Evolutionary conservation across 352 stramenopile genomes (phyloP), one percentile per base, ranked within the genome.

Genomic region (Phytopythium cucurbitacearum): DNA sequence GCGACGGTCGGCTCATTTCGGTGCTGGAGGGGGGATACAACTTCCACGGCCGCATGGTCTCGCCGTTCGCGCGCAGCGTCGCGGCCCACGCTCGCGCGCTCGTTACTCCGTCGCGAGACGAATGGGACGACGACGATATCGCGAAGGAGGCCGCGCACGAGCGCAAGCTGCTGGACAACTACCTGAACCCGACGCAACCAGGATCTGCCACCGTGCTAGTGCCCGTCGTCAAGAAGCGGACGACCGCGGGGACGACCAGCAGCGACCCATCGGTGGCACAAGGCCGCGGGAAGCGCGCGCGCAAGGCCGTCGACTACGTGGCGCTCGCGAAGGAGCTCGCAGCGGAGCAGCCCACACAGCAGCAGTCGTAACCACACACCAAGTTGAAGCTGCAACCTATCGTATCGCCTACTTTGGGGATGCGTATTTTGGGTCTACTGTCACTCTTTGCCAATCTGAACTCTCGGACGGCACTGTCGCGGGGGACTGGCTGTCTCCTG

Each of bases 1-100:
- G 84, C 51, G 43, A 87, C 7, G 85, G 85, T 10, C 65, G 84
- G 2, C 53, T 95, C 44, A 80, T 95, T 43, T 94, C 82, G 16
- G 85, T 95, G 40, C 65, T 95, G 8, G 85, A 95, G 44, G 85
- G 85, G 34, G 85, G 85, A 57, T 95, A 95, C 70, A 95, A 94
- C 45, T 90, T 91, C 46, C 75, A 95, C 48, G 83, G 79, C 3
- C 83, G 79, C 28, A 80, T 95, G 62, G 71, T 91, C 7, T 94
- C 83, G 8, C 76, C 80, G 13, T 92, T 95, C 40, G 84, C 81
- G 7, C 73, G 83, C 38, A 93, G 78, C 42, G 80, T 93, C 6
- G 80, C 82, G 4, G 80, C 80, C 0, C 80, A 93, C 39, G 65
- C 80, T 11, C 80, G 79, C 3, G 80, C 77, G 39, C 65, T 91